phyloP scores from a whole-genome alignment of 306 rosid genomes.

The Prunus mume region DNA sequence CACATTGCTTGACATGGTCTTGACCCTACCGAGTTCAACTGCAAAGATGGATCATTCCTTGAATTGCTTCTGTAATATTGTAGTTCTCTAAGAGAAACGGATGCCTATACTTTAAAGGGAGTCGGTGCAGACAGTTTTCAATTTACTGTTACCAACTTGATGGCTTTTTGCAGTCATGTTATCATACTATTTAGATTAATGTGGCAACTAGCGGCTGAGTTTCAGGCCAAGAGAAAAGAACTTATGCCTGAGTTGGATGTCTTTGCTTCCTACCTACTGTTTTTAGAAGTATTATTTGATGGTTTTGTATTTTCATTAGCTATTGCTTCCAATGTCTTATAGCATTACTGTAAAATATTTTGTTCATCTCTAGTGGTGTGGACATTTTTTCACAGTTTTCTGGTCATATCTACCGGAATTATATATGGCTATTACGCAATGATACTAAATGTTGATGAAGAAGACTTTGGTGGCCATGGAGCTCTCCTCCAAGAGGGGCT shows the following conservation, averaged over 20 bases:
- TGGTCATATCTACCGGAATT: slow-evolving; percentile 64
- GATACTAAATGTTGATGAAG: slow-evolving; percentile 89
- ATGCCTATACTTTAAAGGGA: background rate
- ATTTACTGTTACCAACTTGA: background rate
- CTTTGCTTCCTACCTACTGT: background rate
- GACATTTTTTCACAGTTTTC: slow-evolving; percentile 54
- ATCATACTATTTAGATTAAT: background rate
- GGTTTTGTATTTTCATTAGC: background rate
- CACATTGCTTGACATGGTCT: background rate
- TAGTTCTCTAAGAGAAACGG: background rate
- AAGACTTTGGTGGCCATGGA: slow-evolving; percentile 96
- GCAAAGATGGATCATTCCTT: background rate
- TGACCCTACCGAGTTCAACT: background rate
- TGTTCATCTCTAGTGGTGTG: background rate
- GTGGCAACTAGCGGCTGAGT: background rate
- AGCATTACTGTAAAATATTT: background rate
- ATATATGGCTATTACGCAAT: slow-evolving; percentile 80
- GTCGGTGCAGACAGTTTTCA: background rate
- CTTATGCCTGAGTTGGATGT: background rate
- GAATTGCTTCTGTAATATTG: background rate
- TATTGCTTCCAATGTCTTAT: background rate
- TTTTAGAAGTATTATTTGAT: background rate
- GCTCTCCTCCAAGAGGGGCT: slow-evolving; percentile 99
- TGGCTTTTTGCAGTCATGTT: background rate
- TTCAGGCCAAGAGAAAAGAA: background rate